A percentile compares a stretch with the other conserved stretches of the same genome.
These are phyloP conservation scores for Diaporthe aspalathi DNA, from an alignment of 2,329 filamentous ascomycete genomes.

Conservation along the genomic window DNA sequence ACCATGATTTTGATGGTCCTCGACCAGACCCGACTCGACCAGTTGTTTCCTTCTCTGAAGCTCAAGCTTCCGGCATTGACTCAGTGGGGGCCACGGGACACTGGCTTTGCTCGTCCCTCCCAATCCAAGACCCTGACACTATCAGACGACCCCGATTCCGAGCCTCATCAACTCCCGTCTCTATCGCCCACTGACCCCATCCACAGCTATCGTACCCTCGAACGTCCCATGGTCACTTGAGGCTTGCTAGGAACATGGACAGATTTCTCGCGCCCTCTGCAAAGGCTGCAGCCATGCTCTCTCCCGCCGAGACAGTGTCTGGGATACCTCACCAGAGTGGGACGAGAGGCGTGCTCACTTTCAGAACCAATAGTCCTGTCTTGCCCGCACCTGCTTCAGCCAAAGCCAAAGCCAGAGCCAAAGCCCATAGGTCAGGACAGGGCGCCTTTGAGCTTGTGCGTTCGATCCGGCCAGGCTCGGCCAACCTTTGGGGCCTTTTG, in stretches of 20 bases:
- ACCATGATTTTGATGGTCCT: too few species aligned
- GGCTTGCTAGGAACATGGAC: background rate
- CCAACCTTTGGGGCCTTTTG: background rate
- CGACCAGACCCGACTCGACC: background rate
- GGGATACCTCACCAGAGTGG: background rate
- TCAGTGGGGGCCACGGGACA: background rate
- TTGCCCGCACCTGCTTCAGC: constrained; percentile 10
- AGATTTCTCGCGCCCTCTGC: background rate
- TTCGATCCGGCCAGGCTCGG: too few species aligned
- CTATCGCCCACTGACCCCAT: too few species aligned
- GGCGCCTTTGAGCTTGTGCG: too few species aligned
- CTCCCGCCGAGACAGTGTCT: constrained; percentile 17
- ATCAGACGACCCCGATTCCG: constrained; percentile 15
- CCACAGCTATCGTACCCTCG: background rate
- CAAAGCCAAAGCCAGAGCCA: too few species aligned
- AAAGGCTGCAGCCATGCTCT: background rate
- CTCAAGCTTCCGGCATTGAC: constrained; percentile 18
- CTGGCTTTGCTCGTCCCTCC: constrained; percentile 7
- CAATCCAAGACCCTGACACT: background rate
- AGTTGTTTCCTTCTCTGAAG: background rate
- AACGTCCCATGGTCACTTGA: constrained; percentile 5
- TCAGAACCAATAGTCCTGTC: background rate
- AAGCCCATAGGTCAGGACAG: background rate
- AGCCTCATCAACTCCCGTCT: background rate
- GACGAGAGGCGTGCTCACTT: constrained; percentile 22